Base-by-base conservation (phyloP, 345 rosid genomes). In the Eucalyptus melliodora region DNA sequence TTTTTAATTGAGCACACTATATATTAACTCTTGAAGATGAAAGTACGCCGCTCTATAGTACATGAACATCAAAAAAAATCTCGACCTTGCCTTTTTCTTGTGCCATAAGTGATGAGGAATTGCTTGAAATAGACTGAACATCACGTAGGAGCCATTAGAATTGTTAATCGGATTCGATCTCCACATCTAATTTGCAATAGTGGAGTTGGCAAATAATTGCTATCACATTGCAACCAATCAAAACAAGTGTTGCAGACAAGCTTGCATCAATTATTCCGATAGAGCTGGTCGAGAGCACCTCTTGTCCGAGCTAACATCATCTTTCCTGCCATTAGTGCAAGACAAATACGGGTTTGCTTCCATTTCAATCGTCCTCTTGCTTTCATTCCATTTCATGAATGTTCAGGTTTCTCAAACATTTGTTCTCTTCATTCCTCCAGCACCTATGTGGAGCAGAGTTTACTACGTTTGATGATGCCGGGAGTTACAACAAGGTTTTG, bases 381-480 rank as follows among this genome's bases (percentile, higher is more conserved):
- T 21, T 40, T 19, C 24, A 69, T 34, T 34, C 40, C 40, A 31
- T 67, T 34, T 15, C 17, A 53, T 53, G 59, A 53, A 53, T 67
- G 40, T n/a, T 67, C 80, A 69, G 7, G 24, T 69, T 69, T 16
- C 37, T 16, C 81, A 69, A 34, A 34, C 81, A 17, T 34, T 37
- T 17, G 42, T 60, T 65, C 24, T 9, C 6, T 72, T 87, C 47
- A 19, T 55, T 80, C 7, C 31, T 88, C 15, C 89, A 94, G 94
- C 86, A 95, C 94, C 88, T 95, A 93, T 85, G 95, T 94, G 67
- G 93, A 93, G 56, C 96, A 94, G 72, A 89, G 60, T 49, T n/a
- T 93, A 55, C 87, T 94, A 16, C 88, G 77, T 34, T 31, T 62
- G 87, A 62, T 50, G 49, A 13, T 91, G 50, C 86, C 86, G 11